Percentiles rank a stretch among this genome's conserved stretches.
Evolutionary conservation across 768 basidiomycete species (phyloP).

Genomic region (Tylopilus subfusipes): DNA sequence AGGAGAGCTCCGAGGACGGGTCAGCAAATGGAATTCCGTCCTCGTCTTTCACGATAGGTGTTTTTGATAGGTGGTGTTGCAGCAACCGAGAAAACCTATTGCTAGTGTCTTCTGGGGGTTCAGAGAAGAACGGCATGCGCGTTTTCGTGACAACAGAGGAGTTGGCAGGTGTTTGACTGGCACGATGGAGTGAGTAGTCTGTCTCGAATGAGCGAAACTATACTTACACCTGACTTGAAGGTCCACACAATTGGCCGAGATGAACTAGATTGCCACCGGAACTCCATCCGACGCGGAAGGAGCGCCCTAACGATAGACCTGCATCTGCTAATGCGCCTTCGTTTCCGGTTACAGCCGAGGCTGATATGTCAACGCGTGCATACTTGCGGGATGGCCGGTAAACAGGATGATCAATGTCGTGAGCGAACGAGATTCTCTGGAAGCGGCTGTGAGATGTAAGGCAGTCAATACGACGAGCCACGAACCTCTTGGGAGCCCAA

Average conservation of each 20-base stretch:
- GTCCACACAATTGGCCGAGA: slow-evolving; percentile 68
- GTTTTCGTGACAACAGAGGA: slow-evolving; percentile 57
- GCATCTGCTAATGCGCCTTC: slow-evolving; percentile 76
- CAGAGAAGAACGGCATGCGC: slow-evolving; percentile 40
- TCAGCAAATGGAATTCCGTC: slow-evolving; percentile 66
- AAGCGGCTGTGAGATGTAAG: slow-evolving; percentile 2
- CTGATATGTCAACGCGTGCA: slow-evolving; percentile 63
- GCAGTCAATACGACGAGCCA: slow-evolving; percentile 10
- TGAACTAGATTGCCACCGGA: slow-evolving; percentile 73
- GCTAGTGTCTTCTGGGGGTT: slow-evolving; percentile 31
- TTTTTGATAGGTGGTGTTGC: slow-evolving; percentile 71
- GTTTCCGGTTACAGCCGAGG: slow-evolving; percentile 58
- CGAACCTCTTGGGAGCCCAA: slow-evolving; percentile 59
- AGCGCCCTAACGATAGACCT: slow-evolving; percentile 80
- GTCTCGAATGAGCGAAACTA: slow-evolving; percentile 1
- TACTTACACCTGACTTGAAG: slow-evolving; percentile 51
- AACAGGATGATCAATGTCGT: slow-evolving; percentile 61
- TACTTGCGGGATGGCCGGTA: slow-evolving; percentile 80
- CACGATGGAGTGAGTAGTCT: slow-evolving; percentile 5
- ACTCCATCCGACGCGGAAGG: slow-evolving; percentile 90
- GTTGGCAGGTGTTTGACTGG: slow-evolving; percentile 55
- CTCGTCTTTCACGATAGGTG: slow-evolving; percentile 67
- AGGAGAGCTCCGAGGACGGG: slow-evolving; percentile 62
- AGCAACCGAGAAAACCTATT: slow-evolving; percentile 59
- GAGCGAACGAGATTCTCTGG: slow-evolving; percentile 78